A percentile compares a stretch with the other conserved stretches of the same genome.
Conservation (phyloP, 1,284 basidiomycete genomes). For the Erythrobasidium hasegawianum region DNA sequence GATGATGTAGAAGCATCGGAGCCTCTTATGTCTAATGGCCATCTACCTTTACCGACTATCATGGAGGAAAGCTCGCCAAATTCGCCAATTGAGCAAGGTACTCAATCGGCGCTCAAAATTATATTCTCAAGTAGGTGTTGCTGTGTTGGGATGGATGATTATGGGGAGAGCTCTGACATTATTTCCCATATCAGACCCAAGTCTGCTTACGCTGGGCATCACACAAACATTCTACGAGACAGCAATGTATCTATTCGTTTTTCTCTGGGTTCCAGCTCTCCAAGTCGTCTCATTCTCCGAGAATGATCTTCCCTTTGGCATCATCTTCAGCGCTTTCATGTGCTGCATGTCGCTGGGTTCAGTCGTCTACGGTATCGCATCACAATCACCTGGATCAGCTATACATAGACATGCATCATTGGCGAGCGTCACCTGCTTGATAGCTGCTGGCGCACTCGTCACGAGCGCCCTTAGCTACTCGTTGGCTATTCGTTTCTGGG, state of each 20-base stretch:
- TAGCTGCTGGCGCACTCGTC: slow-evolving; percentile 59
- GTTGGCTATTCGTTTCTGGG: slow-evolving; percentile 62
- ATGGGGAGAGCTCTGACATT: neutral
- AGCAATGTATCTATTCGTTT: slow-evolving; percentile 76
- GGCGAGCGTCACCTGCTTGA: slow-evolving; percentile 60
- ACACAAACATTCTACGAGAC: slow-evolving; percentile 73
- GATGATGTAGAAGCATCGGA: slow-evolving; percentile 55
- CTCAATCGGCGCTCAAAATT: slow-evolving; percentile 57
- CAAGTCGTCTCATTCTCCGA: slow-evolving; percentile 57
- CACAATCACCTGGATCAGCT: slow-evolving; percentile 47
- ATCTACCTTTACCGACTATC: neutral
- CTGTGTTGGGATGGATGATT: slow-evolving; percentile 6
- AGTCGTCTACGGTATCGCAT: slow-evolving; percentile 60
- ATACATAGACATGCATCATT: slow-evolving; percentile 64
- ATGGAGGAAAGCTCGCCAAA: neutral
- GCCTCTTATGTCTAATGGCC: slow-evolving; percentile 12
- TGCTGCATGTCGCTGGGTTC: slow-evolving; percentile 73
- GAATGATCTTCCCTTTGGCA: slow-evolving; percentile 60
- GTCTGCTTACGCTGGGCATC: slow-evolving; percentile 63
- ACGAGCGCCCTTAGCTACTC: slow-evolving; percentile 54
- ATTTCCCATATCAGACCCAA: slow-evolving; percentile 53
- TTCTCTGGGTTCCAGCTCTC: slow-evolving; percentile 69
- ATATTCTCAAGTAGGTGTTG: slow-evolving; percentile 56
- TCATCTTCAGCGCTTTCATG: slow-evolving; percentile 74
- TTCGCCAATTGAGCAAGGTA: neutral